These are phyloP conservation scores for Colletotrichum brevisporum DNA, from an alignment of 2,329 filamentous ascomycete genomes.

Conservation along the genomic window DNA sequence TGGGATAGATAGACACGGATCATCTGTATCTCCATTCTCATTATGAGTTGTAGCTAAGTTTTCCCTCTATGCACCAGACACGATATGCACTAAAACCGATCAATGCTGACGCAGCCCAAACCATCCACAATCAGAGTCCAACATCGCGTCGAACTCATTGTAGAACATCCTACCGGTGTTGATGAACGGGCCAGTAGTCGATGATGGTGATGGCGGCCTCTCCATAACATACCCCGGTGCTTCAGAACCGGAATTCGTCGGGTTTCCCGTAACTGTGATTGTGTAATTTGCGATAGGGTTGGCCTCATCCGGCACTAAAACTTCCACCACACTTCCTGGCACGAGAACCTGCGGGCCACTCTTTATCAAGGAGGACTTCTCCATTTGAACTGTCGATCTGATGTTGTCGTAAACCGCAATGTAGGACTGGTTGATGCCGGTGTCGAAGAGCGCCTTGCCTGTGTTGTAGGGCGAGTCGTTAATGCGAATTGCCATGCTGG, in stretches of 20 bases:
- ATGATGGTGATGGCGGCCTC: not conserved
- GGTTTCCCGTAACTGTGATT: not conserved
- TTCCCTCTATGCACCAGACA: too few species aligned
- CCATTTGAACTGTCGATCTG: not conserved
- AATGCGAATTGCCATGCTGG: conserved; percentile 14
- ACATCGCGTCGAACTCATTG: conserved; percentile 9
- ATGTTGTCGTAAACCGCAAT: not conserved
- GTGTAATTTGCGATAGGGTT: conserved; percentile 17
- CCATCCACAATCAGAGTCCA: conserved; percentile 17
- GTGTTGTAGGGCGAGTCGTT: conserved; percentile 17
- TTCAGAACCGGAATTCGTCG: not conserved
- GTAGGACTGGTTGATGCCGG: conserved; percentile 16
- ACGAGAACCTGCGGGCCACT: not conserved
- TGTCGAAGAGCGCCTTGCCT: conserved; percentile 17
- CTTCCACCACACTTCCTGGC: conserved; percentile 3
- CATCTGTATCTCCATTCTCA: too few species aligned
- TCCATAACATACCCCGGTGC: conserved; percentile 3
- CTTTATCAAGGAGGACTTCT: not conserved
- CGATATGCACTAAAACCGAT: not conserved
- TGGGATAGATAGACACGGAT: too few species aligned
- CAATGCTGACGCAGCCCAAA: not conserved
- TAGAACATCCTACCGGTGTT: conserved; percentile 13
- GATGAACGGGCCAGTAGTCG: not conserved
- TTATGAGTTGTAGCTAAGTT: too few species aligned
- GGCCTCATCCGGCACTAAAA: conserved; percentile 6